Evolutionary conservation across 2,329 filamentous ascomycete genomes (phyloP).

Genomic region (Cladophialophora yegresii): DNA sequence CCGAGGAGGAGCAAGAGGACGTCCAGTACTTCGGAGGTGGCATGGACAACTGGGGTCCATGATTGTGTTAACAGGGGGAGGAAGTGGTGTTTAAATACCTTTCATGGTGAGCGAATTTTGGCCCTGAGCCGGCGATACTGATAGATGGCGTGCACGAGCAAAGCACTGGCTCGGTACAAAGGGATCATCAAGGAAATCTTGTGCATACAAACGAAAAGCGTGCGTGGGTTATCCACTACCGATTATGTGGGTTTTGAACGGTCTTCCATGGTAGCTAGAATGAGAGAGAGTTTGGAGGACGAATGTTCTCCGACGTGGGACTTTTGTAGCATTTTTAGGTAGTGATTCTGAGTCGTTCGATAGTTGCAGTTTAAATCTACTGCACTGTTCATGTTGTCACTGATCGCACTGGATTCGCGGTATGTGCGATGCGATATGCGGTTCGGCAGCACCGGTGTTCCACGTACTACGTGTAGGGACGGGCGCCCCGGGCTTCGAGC

Average conservation of each 20-base stretch:
- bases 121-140: not conserved
- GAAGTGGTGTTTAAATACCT: not conserved
- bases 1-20: not conserved
- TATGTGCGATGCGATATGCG: not conserved
- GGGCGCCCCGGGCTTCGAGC: not conserved
- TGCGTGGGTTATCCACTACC: not conserved
- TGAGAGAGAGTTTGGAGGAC: not conserved
- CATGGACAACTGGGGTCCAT: not conserved
- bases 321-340: not conserved
- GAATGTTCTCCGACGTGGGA: not conserved
- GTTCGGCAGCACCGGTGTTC: not conserved
- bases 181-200: not conserved
- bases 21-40: not conserved
- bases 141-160: not conserved
- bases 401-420: not conserved
- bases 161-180: not conserved
- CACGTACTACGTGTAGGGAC: not conserved
- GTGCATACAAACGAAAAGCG: not conserved
- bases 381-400: not conserved
- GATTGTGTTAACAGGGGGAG: not conserved
- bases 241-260: not conserved
- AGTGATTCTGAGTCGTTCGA: not conserved
- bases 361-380: not conserved
- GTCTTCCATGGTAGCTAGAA: not conserved
- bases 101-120: not conserved